Conservation (phyloP, 2,329 filamentous ascomycete genomes). For the Metarhizium brunneum region DNA sequence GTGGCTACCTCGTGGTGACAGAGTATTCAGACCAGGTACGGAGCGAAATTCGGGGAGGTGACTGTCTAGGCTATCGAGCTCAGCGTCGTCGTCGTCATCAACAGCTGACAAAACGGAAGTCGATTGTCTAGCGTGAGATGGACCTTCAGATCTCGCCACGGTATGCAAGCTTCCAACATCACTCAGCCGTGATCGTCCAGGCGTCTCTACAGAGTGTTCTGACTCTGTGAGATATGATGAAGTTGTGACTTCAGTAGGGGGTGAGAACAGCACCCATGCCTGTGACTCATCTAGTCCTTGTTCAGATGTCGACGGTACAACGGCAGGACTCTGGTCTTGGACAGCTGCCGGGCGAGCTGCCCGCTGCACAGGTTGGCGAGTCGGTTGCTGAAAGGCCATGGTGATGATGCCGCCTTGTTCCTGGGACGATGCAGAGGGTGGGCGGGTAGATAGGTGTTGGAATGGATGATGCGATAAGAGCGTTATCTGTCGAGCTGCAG, state of each 20-base stretch:
- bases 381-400: slow-evolving; percentile 54
- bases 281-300: slow-evolving; percentile 58
- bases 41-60: slow-evolving; percentile 83
- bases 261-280: slow-evolving; percentile 95
- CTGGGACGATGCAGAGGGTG: background rate
- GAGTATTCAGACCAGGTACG: slow-evolving; percentile 25
- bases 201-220: slow-evolving; percentile 52
- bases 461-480: slow-evolving; percentile 5
- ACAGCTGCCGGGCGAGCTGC: slow-evolving; percentile 31
- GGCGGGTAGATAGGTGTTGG: background rate
- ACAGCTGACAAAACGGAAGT: slow-evolving; percentile 25
- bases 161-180: slow-evolving; percentile 74
- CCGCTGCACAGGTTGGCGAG: slow-evolving; percentile 42
- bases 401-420: background rate
- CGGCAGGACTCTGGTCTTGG: slow-evolving; percentile 22
- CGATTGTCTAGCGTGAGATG: slow-evolving; percentile 33
- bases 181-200: slow-evolving; percentile 65
- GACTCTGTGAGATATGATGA: slow-evolving; percentile 61
- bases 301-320: slow-evolving; percentile 19
- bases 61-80: slow-evolving; percentile 88
- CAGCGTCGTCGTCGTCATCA: slow-evolving; percentile 56
- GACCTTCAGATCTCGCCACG: slow-evolving; percentile 48
- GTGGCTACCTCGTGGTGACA: slow-evolving; percentile 15
- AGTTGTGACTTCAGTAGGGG: slow-evolving; percentile 53
- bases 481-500: background rate